Percentiles rank a stretch among this genome's conserved stretches.
Evolutionary conservation across 1,284 basidiomycete species (phyloP).

Genomic region (Rhodotorula sp.): DNA sequence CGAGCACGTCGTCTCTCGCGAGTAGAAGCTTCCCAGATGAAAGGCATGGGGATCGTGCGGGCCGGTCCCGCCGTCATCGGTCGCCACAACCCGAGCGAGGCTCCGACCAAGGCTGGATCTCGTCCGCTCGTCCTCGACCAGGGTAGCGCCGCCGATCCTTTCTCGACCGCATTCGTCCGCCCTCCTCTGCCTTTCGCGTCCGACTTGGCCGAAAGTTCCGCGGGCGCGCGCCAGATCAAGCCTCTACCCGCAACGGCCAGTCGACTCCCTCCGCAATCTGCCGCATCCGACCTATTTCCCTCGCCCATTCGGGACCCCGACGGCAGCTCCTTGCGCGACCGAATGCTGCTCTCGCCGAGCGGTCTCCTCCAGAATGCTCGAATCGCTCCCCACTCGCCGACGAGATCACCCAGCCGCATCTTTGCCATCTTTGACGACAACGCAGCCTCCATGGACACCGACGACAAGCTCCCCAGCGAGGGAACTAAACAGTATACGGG

Average conservation of each 20-base stretch:
- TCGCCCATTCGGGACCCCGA: too few relatives aligned
- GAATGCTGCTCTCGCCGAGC: background rate
- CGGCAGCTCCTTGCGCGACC: too few relatives aligned
- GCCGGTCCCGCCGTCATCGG: constrained; percentile 23
- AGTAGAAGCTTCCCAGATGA: constrained; percentile 23
- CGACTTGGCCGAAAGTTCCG: background rate
- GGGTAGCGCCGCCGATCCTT: constrained; percentile 18
- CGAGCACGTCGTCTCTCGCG: background rate
- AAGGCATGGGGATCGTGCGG: constrained; percentile 32
- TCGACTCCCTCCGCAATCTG: too few relatives aligned
- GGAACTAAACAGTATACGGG: fast-evolving
- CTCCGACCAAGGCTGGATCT: background rate
- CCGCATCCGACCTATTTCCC: too few relatives aligned
- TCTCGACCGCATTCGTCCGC: constrained; percentile 27
- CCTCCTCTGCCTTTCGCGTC: constrained; percentile 11
- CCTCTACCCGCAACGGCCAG: background rate
- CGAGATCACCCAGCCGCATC: background rate
- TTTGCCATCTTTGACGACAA: background rate
- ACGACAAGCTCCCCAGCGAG: background rate
- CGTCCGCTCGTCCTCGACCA: background rate
- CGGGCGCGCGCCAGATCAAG: background rate
- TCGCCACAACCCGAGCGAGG: constrained; percentile 4
- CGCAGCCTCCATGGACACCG: background rate
- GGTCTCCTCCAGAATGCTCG: background rate
- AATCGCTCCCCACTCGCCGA: background rate